Evolutionary conservation across 495 filamentous ascomycete species (phyloP).

Genomic region (Penicillium goetzii): DNA sequence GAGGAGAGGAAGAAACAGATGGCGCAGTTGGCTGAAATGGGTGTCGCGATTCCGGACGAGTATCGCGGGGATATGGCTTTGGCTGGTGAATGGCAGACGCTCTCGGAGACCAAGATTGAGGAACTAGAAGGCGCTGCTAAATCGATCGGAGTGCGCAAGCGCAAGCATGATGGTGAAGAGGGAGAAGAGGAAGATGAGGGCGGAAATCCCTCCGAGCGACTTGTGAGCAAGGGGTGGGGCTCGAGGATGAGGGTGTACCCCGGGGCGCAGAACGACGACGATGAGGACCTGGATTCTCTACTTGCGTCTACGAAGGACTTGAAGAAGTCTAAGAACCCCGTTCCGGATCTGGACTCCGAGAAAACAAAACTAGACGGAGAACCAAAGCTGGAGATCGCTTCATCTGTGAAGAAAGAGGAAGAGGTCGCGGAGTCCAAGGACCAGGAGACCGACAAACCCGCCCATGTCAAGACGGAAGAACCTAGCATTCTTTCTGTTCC

Average conservation of each 20-base stretch:
- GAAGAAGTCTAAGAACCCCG: slow-evolving; percentile 44
- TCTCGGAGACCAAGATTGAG: slow-evolving; percentile 57
- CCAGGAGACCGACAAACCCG: slow-evolving; percentile 7
- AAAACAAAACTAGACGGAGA: slow-evolving; percentile 2
- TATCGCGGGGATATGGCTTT: slow-evolving; percentile 79
- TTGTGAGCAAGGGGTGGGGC: slow-evolving; percentile 74
- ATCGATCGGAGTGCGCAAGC: slow-evolving; percentile 64
- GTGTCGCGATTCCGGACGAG: slow-evolving; percentile 82
- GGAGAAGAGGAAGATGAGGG: slow-evolving; percentile 59
- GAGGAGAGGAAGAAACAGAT: slow-evolving; percentile 83
- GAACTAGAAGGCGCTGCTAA: slow-evolving; percentile 42
- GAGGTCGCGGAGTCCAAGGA: not conserved
- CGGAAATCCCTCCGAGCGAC: slow-evolving; percentile 64
- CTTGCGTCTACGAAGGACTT: slow-evolving; percentile 57
- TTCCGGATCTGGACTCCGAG: slow-evolving; percentile 7
- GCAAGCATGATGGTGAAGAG: slow-evolving; percentile 63
- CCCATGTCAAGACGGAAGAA: slow-evolving; percentile 37
- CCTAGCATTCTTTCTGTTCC: slow-evolving; percentile 14
- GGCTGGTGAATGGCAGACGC: slow-evolving; percentile 87
- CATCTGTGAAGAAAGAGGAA: slow-evolving; percentile 26
- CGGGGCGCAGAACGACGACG: slow-evolving; percentile 50
- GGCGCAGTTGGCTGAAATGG: slow-evolving; percentile 84
- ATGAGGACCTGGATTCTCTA: slow-evolving; percentile 71
- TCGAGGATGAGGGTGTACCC: slow-evolving; percentile 69
- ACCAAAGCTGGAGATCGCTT: slow-evolving; percentile 12